Evolutionary conservation across 768 basidiomycete species (phyloP).

Genomic region (Mycena capillaripes): DNA sequence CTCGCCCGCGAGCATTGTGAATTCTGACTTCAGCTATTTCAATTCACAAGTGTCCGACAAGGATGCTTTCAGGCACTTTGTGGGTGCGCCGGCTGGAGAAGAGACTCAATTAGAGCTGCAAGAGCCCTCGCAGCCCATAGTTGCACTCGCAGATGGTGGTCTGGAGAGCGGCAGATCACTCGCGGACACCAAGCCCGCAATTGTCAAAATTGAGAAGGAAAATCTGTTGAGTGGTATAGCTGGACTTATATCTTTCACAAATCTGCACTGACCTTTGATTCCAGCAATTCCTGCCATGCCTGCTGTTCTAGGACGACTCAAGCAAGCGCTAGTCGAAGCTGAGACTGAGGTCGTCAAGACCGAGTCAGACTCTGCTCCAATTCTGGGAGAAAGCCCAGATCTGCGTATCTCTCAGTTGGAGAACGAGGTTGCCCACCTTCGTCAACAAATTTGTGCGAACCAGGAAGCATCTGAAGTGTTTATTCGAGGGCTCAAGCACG

Average conservation of each 20-base stretch:
- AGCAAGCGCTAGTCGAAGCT: background rate
- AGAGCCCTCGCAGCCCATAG: background rate
- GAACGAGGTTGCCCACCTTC: background rate
- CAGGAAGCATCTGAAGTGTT: background rate
- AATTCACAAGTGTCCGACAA: constrained; percentile 6
- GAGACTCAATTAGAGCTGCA: background rate
- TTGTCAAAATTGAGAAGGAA: constrained; percentile 5
- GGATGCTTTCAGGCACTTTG: background rate
- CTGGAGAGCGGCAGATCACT: background rate
- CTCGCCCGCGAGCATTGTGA: background rate
- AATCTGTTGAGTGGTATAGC: background rate
- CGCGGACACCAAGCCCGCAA: background rate
- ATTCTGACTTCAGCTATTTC: background rate
- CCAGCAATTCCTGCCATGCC: background rate
- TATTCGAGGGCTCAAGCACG: background rate
- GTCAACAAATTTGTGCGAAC: background rate
- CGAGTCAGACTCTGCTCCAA: background rate
- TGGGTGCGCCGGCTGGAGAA: background rate
- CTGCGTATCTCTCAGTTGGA: background rate
- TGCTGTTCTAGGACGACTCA: background rate
- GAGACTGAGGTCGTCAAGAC: background rate
- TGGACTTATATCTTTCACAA: background rate
- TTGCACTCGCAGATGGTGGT: too few relatives aligned
- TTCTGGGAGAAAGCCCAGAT: background rate
- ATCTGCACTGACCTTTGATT: background rate